Conservation (phyloP, 1,139 yeast genomes). For the Yamadazyma taylorii region DNA sequence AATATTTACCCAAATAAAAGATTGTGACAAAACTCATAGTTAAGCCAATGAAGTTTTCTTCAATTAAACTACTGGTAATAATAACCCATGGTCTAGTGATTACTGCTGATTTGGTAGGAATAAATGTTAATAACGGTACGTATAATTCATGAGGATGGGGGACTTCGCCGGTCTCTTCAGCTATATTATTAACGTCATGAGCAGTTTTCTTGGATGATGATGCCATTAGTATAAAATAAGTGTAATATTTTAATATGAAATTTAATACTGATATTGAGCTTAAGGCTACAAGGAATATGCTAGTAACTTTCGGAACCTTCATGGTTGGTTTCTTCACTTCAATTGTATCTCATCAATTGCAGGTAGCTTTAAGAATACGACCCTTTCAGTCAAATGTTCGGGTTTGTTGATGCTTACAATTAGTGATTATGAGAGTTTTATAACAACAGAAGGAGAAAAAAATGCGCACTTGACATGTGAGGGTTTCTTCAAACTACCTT, state of each 20-base stretch:
- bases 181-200: slow-evolving; percentile 24
- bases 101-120: slow-evolving; percentile 40
- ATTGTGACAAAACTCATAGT: slow-evolving; percentile 26
- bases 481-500: too few species aligned
- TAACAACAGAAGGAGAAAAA: too few species aligned
- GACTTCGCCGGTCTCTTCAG: slow-evolving; percentile 36
- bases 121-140: slow-evolving; percentile 41
- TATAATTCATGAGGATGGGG: slow-evolving; percentile 45
- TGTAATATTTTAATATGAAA: slow-evolving; percentile 30
- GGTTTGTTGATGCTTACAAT: too few species aligned
- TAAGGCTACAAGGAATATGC: slow-evolving; percentile 35
- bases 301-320: slow-evolving; percentile 40
- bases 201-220: slow-evolving; percentile 29
- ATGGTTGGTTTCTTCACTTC: too few species aligned
- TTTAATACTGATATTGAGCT: slow-evolving; percentile 29
- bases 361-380: neutral
- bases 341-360: neutral
- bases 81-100: slow-evolving; percentile 41
- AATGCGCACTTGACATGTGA: too few species aligned
- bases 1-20: slow-evolving; percentile 37
- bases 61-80: slow-evolving; percentile 34
- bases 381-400: too few species aligned
- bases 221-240: slow-evolving; percentile 33
- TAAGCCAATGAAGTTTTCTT: slow-evolving; percentile 33
- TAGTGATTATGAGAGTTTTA: too few species aligned